Evolutionary conservation across 805 yeast species (phyloP), one percentile per base, ranked within the genome.

Genomic region (Wickerhamomyces tratensis): DNA sequence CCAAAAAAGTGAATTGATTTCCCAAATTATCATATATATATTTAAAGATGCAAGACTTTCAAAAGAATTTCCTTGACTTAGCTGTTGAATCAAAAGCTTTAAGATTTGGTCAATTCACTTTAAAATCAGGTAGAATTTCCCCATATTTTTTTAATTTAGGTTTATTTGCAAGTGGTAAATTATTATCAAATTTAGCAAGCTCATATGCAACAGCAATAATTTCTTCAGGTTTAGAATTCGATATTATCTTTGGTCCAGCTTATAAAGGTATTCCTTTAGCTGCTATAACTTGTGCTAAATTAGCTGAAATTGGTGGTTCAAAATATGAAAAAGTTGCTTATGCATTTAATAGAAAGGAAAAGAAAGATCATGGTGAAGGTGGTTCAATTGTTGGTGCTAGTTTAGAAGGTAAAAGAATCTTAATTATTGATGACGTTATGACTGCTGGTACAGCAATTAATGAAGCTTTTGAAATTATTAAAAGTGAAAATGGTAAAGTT

Each of bases 391-490:
- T 93, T 36, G 98, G 98, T 34, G 78, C 84, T 38, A 63, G 77
- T 6, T 73, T 91, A 53, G 72, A 73, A 46, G 84, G 75, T 39
- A 83, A 89, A 62, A 73, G 73, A 46, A 77, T 91, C 25, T 68
- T 93, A 54, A 86, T 93, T 54, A 87, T 91, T 47, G 98, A 93
- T 63, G 98, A 91, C 57, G 97, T 93, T 37, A 89, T 91, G 81
- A 91, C 98, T 46, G 98, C 98, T 1, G 98, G 98, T 36, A 93
- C 98, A 45, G 98, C 98, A 40, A 88, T 89, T 60, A 84, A 84
- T 54, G 98, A 93, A 66, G 97, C 98, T 0, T 84, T 86, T 54
- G 77, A 73, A 39, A 83, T 93, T 55, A 87, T 93, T 53, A 63
- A 56, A 6, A 64, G 65, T 26, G 91, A 79, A 50, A 68, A 75